Evolutionary conservation across 2,329 filamentous ascomycete species (phyloP), one percentile per base, ranked within the genome.

Genomic region (Colletotrichum sp.): DNA sequence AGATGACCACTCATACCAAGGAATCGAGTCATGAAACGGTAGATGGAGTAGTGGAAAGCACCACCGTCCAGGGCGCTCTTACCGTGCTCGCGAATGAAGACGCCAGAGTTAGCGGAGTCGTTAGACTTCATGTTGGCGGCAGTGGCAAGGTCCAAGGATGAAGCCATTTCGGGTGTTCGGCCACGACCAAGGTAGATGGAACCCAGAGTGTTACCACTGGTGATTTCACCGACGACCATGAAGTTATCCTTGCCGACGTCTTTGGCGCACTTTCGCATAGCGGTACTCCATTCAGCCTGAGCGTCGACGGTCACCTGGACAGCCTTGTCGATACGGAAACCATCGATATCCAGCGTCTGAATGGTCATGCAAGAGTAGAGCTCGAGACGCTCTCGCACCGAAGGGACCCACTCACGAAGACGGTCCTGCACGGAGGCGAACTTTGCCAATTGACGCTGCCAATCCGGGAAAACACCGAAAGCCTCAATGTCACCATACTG

Each of bases 361-460:
- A 94, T 92, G 39, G 90, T 87, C 82, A 93, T 90, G 82, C 92
- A 94, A 3, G 91, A 92, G 79, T 93, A 92, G 60, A 88, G 88
- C 77, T 90, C 88, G 73, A 94, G 84, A 78, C 90, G 91, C 63
- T 89, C 86, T 36, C 88, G 84, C 1, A 93, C 92, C 15, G 88
- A 88, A 4, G 90, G 89, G 30, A 88, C 80, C 92, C 92, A 94
- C 79, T 93, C 92, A 69, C 92, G 88, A 5, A 94, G 85, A 80
- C 92, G 91, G 82, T 94, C 92, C 82, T 94, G 92, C 2, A 93
- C 92, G 57, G 90, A 92, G 64, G 91, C 91, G 82, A 94, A 94
- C 78, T 93, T 94, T 24, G 91, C 88, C 57, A 94, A 86, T 81
- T 94, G 90, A 80, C 91, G 90, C 79, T 92, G 85, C 89, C 90